A percentile compares a stretch with the other conserved stretches of the same genome.
These are phyloP conservation scores for Rhizoctonia solani DNA, from an alignment of 1,284 basidiomycete species.

Conservation along the genomic window DNA sequence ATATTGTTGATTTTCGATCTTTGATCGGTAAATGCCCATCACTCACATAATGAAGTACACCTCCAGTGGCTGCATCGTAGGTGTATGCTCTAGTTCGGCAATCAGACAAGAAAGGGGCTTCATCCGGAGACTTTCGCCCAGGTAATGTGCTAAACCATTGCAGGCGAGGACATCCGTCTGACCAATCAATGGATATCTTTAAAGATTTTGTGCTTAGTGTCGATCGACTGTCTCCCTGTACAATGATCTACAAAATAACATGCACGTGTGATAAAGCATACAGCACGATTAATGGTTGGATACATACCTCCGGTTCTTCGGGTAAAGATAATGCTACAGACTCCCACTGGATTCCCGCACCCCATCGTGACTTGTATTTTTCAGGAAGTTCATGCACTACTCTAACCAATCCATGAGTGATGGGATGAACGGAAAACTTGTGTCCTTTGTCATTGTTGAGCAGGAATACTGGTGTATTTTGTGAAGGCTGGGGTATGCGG, in stretches of 20 bases:
- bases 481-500: background rate
- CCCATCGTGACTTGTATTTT: slow-evolving; percentile 2
- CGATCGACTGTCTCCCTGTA: background rate
- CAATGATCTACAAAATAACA: background rate
- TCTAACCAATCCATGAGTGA: slow-evolving; percentile 10
- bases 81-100: slow-evolving; percentile 30
- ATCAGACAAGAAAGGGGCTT: slow-evolving; percentile 19
- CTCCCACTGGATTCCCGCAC: slow-evolving; percentile 27
- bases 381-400: slow-evolving; percentile 27
- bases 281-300: background rate
- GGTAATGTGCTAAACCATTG: slow-evolving; percentile 30
- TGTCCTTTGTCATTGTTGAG: slow-evolving; percentile 18
- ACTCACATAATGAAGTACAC: slow-evolving; percentile 28
- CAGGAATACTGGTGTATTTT: background rate
- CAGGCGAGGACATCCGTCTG: slow-evolving; percentile 26
- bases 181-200: slow-evolving; percentile 25
- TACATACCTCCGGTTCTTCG: background rate
- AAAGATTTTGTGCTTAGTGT: slow-evolving; percentile 18
- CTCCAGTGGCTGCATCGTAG: slow-evolving; percentile 27
- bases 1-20: background rate
- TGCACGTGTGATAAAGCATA: background rate
- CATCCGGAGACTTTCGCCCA: background rate
- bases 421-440: slow-evolving; percentile 15
- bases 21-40: too few species aligned
- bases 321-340: background rate